These are phyloP conservation scores for Polytrichum formosum DNA, from an alignment of 225 moss, liverwort and hornwort species.

Conservation along the genomic window DNA sequence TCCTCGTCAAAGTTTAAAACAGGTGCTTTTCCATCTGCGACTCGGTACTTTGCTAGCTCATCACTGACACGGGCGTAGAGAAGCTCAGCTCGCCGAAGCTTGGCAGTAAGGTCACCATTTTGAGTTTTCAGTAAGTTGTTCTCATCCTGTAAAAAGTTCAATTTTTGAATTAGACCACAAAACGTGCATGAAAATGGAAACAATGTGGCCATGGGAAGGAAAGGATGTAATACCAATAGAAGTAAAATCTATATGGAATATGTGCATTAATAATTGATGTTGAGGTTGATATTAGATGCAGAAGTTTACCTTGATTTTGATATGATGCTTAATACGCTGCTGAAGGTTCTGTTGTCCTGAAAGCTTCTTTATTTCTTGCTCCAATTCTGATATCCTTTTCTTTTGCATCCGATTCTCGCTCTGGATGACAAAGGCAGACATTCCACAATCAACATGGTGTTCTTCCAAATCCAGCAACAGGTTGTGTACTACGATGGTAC, in stretches of 20 bases:
- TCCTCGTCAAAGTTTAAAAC: conserved; percentile 81
- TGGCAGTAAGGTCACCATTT: conserved; percentile 65
- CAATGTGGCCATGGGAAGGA: background rate
- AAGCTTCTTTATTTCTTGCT: conserved; percentile 74
- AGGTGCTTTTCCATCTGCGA: conserved; percentile 63
- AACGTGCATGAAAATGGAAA: background rate
- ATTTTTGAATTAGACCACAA: background rate
- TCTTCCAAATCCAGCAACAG: background rate
- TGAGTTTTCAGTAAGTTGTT: conserved; percentile 61
- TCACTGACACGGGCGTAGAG: conserved; percentile 68
- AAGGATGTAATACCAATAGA: background rate
- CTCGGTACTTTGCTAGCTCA: conserved; percentile 72
- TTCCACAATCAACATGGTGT: background rate
- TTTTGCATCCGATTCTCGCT: conserved; percentile 49
- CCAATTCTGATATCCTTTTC: conserved; percentile 53
- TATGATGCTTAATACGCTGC: conserved; percentile 92
- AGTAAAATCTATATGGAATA: background rate
- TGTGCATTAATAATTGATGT: too few species aligned
- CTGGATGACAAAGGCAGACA: conserved; percentile 24
- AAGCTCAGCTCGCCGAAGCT: conserved; percentile 62
- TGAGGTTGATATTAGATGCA: too few species aligned
- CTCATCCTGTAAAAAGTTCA: conserved; percentile 54
- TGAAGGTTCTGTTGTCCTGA: conserved; percentile 91
- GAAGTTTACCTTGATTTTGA: conserved; percentile 54
- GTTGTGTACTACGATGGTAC: background rate